phyloP scores from a whole-genome alignment of 2,329 filamentous ascomycete species.

The Fusarium proliferatum region DNA sequence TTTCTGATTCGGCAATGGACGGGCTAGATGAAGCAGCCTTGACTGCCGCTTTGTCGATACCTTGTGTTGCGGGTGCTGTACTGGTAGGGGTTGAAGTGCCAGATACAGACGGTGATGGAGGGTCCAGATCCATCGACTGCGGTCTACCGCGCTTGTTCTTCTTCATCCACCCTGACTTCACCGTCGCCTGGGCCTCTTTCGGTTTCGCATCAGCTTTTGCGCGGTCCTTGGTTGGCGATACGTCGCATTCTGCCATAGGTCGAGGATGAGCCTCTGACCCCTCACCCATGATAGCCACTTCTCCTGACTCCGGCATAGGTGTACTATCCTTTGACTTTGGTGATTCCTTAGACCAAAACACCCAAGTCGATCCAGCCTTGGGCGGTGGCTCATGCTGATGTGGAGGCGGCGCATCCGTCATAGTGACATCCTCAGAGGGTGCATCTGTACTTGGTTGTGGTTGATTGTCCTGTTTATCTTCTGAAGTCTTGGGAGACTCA shows the following conservation, averaged over 20 bases:
- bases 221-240: slow-evolving; percentile 53
- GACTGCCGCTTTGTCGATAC: slow-evolving; percentile 20
- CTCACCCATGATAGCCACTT: slow-evolving; percentile 68
- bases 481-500: slow-evolving; percentile 25
- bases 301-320: slow-evolving; percentile 56
- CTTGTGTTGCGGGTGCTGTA: slow-evolving; percentile 26
- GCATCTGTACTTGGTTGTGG: slow-evolving; percentile 31
- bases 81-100: slow-evolving; percentile 39
- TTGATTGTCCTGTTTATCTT: slow-evolving; percentile 13
- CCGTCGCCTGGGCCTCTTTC: slow-evolving; percentile 47
- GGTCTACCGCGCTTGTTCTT: slow-evolving; percentile 60
- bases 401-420: slow-evolving; percentile 55
- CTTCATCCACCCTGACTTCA: slow-evolving; percentile 50
- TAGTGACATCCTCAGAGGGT: slow-evolving; percentile 53
- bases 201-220: slow-evolving; percentile 42
- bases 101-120: slow-evolving; percentile 47
- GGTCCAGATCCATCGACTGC: slow-evolving; percentile 60
- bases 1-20: slow-evolving; percentile 56
- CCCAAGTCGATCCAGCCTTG: slow-evolving; percentile 76
- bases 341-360: slow-evolving; percentile 79
- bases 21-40: slow-evolving; percentile 44
- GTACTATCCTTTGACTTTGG: slow-evolving; percentile 50
- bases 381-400: slow-evolving; percentile 52
- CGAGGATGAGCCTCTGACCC: slow-evolving; percentile 66
- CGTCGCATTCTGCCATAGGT: slow-evolving; percentile 57